Conservation (phyloP, 208 protist species). For the Trypanosoma cruzi region DNA sequence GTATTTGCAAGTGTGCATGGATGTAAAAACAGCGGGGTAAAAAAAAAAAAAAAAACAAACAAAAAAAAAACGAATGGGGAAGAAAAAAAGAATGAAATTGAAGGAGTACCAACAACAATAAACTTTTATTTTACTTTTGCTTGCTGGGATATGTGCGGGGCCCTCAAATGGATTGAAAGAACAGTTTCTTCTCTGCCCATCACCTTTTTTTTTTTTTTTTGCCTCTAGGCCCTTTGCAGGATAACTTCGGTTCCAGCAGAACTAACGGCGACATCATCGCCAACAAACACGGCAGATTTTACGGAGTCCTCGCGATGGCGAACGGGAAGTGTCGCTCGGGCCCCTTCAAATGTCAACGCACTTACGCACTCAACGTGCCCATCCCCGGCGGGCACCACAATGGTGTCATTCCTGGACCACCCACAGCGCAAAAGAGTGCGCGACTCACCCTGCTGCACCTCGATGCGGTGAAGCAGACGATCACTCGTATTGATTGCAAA, state of each 20-base stretch:
- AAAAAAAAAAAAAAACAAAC: conserved; percentile 9
- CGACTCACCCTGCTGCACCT: conserved; percentile 40
- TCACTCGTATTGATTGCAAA: conserved; percentile 65
- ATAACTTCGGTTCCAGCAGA: conserved; percentile 37
- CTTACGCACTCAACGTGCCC: conserved; percentile 19
- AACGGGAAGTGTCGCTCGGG: conserved; percentile 8
- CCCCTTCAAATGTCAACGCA: conserved; percentile 5
- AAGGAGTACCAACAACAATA: not conserved
- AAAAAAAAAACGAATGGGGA: conserved; percentile 1
- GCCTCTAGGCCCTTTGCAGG: conserved; percentile 31
- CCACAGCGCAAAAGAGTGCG: conserved; percentile 44
- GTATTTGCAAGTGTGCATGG: not conserved
- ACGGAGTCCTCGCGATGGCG: conserved; percentile 20
- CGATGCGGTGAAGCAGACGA: conserved; percentile 38
- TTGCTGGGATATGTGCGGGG: not conserved
- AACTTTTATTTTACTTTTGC: not conserved
- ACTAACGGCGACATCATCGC: conserved; percentile 37
- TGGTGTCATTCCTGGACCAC: conserved; percentile 27
- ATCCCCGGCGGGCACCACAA: conserved; percentile 24
- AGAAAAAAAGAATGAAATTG: conserved; percentile 4
- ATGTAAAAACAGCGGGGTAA: not conserved
- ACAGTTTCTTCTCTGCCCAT: not conserved
- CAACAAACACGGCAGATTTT: conserved; percentile 37
- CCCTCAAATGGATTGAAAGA: not conserved
- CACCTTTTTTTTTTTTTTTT: not conserved